A percentile compares a stretch with the other conserved stretches of the same genome.
Conservation (phyloP, 371 early-diverging fungal genomes). For the Dichotomocladium elegans region DNA sequence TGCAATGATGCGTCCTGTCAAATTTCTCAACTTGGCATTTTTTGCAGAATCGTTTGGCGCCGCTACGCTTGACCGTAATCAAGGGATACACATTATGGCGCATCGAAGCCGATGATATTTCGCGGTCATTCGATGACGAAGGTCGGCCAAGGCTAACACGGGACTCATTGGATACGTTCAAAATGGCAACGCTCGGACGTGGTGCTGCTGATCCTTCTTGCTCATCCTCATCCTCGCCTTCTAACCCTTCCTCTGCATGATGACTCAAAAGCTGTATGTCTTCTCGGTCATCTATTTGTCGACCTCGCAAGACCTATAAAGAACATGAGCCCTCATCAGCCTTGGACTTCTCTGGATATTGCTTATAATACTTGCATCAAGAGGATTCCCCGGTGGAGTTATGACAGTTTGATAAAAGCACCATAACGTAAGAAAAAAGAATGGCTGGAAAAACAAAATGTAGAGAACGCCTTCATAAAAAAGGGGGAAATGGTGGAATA, state of each 20-base stretch:
- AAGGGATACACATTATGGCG: slow-evolving; percentile 10
- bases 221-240: slow-evolving; percentile 2
- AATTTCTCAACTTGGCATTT: slow-evolving; percentile 64
- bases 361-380: not conserved
- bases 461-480: slow-evolving; percentile 18
- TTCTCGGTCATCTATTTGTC: slow-evolving; percentile 3
- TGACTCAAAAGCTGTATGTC: slow-evolving; percentile 7
- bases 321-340: not conserved
- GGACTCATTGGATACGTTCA: slow-evolving; percentile 16
- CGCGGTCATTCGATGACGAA: slow-evolving; percentile 4
- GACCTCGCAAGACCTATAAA: not conserved
- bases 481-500: too few relatives aligned
- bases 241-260: not conserved
- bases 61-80: slow-evolving; percentile 55
- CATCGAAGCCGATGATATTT: not conserved
- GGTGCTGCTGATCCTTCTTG: not conserved
- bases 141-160: slow-evolving; percentile 12
- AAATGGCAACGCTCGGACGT: slow-evolving; percentile 12
- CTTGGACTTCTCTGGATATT: not conserved
- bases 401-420: slow-evolving; percentile 32
- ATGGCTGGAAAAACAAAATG: slow-evolving; percentile 28
- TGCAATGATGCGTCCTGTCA: slow-evolving; percentile 67
- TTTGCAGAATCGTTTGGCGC: slow-evolving; percentile 51
- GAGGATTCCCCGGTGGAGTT: slow-evolving; percentile 33
- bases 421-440: slow-evolving; percentile 39